Conservation (phyloP, 2,329 filamentous ascomycete genomes). For the Fusarium gaditjirri region DNA sequence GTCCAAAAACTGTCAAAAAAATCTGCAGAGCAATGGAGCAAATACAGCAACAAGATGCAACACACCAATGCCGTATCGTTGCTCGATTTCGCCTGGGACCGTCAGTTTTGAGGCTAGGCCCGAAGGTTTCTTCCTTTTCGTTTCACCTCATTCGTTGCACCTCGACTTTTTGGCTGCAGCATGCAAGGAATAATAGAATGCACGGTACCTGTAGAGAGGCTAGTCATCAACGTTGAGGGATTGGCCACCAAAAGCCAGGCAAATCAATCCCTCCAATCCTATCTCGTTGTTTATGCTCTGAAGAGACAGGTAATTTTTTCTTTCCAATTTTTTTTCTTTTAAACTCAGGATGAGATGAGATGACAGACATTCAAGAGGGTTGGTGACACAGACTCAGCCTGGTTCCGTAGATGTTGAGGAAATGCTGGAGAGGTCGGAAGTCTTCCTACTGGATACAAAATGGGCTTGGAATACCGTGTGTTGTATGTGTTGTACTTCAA, state of each 20-base stretch:
- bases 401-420: neutral
- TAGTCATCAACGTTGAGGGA: slow-evolving; percentile 24
- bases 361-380: slow-evolving; percentile 1
- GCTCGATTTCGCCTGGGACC: slow-evolving; percentile 13
- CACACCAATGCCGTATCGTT: slow-evolving; percentile 11
- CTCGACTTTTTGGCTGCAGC: slow-evolving; percentile 29
- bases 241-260: slow-evolving; percentile 36
- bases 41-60: slow-evolving; percentile 4
- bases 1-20: slow-evolving; percentile 20
- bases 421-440: slow-evolving; percentile 23
- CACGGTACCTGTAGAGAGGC: slow-evolving; percentile 15
- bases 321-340: neutral
- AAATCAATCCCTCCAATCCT: slow-evolving; percentile 32
- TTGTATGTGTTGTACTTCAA: neutral
- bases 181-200: slow-evolving; percentile 40
- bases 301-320: neutral
- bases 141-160: slow-evolving; percentile 25
- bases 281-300: slow-evolving; percentile 11
- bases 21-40: slow-evolving; percentile 38
- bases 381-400: slow-evolving; percentile 36
- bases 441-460: slow-evolving; percentile 29
- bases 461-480: slow-evolving; percentile 1
- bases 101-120: slow-evolving; percentile 9
- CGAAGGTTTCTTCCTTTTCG: slow-evolving; percentile 19
- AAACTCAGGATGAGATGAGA: slow-evolving; percentile 12